Percentiles rank a stretch among this genome's conserved stretches.
Evolutionary conservation across 2,329 filamentous ascomycete species (phyloP).

Genomic region (Stagonosporopsis chrysanthemi): DNA sequence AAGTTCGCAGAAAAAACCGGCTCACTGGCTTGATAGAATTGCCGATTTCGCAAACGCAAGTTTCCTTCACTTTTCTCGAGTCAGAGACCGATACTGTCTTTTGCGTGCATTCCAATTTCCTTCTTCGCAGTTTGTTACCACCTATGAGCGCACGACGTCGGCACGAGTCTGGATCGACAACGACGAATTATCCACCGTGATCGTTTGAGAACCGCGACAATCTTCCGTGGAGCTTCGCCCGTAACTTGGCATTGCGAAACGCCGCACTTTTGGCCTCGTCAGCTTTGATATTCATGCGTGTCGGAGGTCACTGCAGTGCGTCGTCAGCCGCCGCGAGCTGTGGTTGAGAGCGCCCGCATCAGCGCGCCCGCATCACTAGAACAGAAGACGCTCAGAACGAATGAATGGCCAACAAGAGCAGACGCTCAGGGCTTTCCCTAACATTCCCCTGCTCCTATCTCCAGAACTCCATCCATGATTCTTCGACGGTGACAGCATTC

Average conservation of each 20-base stretch:
- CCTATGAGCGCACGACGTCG: neutral
- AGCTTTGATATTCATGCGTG: slow-evolving; percentile 27
- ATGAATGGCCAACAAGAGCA: neutral
- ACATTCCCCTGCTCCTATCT: neutral
- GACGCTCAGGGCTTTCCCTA: neutral
- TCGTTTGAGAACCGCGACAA: slow-evolving; percentile 31
- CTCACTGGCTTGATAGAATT: neutral
- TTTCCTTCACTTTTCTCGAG: neutral
- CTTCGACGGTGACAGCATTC: slow-evolving; percentile 17
- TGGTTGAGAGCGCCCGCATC: slow-evolving; percentile 5
- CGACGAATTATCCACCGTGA: slow-evolving; percentile 2
- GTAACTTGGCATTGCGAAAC: slow-evolving; percentile 39
- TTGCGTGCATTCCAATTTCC: neutral
- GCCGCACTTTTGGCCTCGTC: slow-evolving; percentile 26
- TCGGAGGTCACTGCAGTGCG: slow-evolving; percentile 14
- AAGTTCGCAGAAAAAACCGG: neutral
- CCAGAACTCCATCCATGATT: neutral
- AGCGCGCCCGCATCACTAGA: neutral
- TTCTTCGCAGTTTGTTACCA: neutral
- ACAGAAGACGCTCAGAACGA: neutral
- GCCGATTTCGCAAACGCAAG: neutral
- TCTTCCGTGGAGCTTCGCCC: slow-evolving; percentile 21
- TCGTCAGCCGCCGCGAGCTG: slow-evolving; percentile 18
- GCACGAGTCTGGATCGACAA: neutral
- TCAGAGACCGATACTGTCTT: neutral